A percentile compares a stretch with the other conserved stretches of the same genome.
These are phyloP conservation scores for Trichoderma orchidacearum DNA, from an alignment of 495 filamentous ascomycete species.

Conservation along the genomic window DNA sequence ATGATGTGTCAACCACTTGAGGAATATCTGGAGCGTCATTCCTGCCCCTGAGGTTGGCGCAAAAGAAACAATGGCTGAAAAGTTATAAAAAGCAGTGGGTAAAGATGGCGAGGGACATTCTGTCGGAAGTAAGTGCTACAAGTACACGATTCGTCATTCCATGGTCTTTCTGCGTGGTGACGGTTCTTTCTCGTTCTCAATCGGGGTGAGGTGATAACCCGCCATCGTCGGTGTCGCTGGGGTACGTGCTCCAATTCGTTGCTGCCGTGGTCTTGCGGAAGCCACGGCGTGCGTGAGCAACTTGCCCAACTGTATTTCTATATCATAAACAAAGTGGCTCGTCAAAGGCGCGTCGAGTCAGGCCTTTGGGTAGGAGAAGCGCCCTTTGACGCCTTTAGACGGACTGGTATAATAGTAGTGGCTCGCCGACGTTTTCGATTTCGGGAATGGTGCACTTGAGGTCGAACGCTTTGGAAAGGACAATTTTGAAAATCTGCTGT, in stretches of 20 bases:
- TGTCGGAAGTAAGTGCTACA: neutral
- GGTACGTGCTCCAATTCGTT: too few relatives aligned
- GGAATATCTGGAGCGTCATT: neutral
- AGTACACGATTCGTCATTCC: neutral
- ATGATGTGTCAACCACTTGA: too few relatives aligned
- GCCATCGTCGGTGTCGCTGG: neutral
- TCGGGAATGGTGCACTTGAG: conserved; percentile 98
- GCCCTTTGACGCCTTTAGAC: conserved; percentile 26
- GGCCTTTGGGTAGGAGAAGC: neutral
- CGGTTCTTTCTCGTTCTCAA: neutral
- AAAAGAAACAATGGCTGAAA: too few relatives aligned
- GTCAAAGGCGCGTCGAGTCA: neutral
- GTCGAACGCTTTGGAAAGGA: conserved; percentile 95
- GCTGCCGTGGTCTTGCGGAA: neutral
- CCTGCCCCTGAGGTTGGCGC: neutral
- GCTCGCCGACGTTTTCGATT: conserved; percentile 94
- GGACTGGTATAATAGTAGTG: conserved; percentile 84
- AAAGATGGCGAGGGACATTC: neutral
- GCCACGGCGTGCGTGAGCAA: neutral
- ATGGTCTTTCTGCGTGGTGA: neutral
- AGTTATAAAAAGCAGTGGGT: neutral
- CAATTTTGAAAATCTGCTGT: conserved; percentile 94
- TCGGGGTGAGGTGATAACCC: neutral
- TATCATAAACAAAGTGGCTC: neutral
- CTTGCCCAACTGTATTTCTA: neutral